These are phyloP conservation scores for Solanum rostratum DNA, from an alignment of 257 asterid species.

Conservation along the genomic window DNA sequence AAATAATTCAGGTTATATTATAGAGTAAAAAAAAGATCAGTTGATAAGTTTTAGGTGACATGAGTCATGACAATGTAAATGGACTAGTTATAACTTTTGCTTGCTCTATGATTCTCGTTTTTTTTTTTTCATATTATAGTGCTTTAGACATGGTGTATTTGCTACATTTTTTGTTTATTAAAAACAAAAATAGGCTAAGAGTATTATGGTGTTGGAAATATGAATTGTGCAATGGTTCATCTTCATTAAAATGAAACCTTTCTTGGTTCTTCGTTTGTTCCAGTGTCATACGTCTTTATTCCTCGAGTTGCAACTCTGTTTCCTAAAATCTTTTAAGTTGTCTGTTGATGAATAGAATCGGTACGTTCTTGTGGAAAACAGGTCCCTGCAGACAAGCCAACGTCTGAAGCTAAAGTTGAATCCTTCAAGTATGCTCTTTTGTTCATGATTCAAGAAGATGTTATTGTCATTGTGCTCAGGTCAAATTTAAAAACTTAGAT, in stretches of 20 bases:
- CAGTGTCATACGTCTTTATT: neutral
- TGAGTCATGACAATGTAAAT: neutral
- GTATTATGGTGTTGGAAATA: neutral
- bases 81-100: neutral
- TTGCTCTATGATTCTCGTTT: neutral
- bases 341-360: neutral
- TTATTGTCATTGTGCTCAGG: neutral
- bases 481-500: neutral
- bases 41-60: too few species aligned
- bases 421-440: slow-evolving; percentile 6
- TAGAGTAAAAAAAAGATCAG: neutral
- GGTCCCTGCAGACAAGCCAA: slow-evolving; percentile 34
- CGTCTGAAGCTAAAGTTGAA: slow-evolving; percentile 23
- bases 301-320: too few species aligned
- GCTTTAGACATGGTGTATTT: neutral
- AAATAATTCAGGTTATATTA: neutral
- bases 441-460: neutral
- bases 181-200: neutral
- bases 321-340: too few species aligned
- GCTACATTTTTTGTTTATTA: neutral
- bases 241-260: too few species aligned
- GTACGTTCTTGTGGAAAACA: neutral
- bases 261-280: neutral
- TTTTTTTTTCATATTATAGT: neutral
- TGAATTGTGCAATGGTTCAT: neutral